Conservation (phyloP, 257 asterid genomes). For the Rauvolfia tetraphylla region DNA sequence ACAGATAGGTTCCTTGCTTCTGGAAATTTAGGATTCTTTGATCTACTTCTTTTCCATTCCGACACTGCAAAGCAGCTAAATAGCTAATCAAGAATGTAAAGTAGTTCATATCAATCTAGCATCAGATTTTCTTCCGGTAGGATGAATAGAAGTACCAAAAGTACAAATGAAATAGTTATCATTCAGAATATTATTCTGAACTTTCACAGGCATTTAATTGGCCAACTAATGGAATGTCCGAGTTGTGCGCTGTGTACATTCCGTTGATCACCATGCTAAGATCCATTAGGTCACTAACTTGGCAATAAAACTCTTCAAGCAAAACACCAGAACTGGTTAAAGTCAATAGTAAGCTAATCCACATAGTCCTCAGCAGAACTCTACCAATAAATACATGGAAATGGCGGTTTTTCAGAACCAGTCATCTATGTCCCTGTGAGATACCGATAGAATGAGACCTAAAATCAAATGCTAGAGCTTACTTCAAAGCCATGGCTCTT, state of each 20-base stretch:
- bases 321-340: not conserved
- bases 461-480: constrained; percentile 1
- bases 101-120: not conserved
- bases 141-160: not conserved
- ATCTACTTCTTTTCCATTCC: not conserved
- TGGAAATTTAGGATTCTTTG: not conserved
- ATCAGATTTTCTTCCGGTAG: not conserved
- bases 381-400: not conserved
- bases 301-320: not conserved
- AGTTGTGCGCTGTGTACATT: not conserved
- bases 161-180: not conserved
- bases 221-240: not conserved
- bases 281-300: not conserved
- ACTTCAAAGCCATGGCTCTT: constrained; percentile 10
- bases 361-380: not conserved
- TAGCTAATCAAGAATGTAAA: not conserved
- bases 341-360: not conserved
- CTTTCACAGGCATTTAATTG: not conserved
- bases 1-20: not conserved
- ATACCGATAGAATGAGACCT: not conserved
- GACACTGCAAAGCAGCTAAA: not conserved
- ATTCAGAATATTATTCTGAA: not conserved
- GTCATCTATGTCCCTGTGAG: not conserved
- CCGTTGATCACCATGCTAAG: not conserved
- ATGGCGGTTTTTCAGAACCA: not conserved